Evolutionary conservation across 2,329 filamentous ascomycete genomes (phyloP).

Genomic region (Pestalotiopsis sp.): DNA sequence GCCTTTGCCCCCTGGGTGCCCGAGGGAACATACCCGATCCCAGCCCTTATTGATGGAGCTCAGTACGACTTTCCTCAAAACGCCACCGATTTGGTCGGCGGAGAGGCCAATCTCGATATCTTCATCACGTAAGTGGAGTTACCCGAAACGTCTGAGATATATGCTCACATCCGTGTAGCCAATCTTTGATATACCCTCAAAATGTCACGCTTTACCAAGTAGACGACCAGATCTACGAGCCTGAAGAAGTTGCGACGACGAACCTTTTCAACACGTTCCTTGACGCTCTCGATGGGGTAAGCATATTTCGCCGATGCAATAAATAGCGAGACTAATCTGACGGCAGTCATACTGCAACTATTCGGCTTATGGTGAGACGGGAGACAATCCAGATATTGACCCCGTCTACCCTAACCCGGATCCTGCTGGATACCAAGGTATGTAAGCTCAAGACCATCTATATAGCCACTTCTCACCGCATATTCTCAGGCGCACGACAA

Average conservation of each 20-base stretch:
- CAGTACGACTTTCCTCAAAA: slow-evolving; percentile 13
- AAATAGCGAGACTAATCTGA: neutral
- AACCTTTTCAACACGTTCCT: slow-evolving; percentile 39
- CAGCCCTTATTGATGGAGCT: slow-evolving; percentile 34
- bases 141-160: neutral
- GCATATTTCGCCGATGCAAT: neutral
- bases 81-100: slow-evolving; percentile 19
- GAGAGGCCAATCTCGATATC: slow-evolving; percentile 34
- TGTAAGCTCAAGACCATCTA: neutral
- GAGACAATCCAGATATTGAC: slow-evolving; percentile 17
- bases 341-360: slow-evolving; percentile 26
- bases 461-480: neutral
- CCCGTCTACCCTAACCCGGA: slow-evolving; percentile 43
- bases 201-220: slow-evolving; percentile 35
- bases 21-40: slow-evolving; percentile 33
- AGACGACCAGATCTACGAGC: slow-evolving; percentile 38
- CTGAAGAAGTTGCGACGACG: slow-evolving; percentile 9
- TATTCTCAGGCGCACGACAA: slow-evolving; percentile 21
- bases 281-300: slow-evolving; percentile 39
- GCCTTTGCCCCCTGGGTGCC: slow-evolving; percentile 20
- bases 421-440: slow-evolving; percentile 44
- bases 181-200: slow-evolving; percentile 35
- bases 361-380: slow-evolving; percentile 23
- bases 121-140: slow-evolving; percentile 18
- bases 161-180: slow-evolving; percentile 25